phyloP scores from a whole-genome alignment of 179 eudicot species.

The Drosera spatulata region DNA sequence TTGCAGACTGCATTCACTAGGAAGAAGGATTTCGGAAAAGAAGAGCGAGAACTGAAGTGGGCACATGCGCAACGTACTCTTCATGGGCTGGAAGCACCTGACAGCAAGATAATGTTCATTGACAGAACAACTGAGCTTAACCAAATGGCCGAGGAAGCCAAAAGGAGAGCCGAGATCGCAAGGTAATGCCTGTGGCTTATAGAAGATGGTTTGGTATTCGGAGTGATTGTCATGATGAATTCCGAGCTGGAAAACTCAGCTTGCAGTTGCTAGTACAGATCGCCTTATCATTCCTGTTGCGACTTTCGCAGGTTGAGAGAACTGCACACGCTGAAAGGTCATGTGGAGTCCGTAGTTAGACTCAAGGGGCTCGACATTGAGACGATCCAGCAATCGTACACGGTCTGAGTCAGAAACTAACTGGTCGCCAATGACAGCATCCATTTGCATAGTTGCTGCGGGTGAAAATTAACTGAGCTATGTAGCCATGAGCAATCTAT shows the following conservation, averaged over 20 bases:
- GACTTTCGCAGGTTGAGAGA: constrained; percentile 44
- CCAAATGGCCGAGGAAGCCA: constrained; percentile 88
- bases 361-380: constrained; percentile 63
- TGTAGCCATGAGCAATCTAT: too few species aligned
- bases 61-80: constrained; percentile 86
- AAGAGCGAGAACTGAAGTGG: constrained; percentile 71
- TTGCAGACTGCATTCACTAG: constrained; percentile 75
- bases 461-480: too few species aligned
- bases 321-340: constrained; percentile 60
- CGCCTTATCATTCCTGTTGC: background rate
- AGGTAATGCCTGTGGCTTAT: constrained; percentile 25
- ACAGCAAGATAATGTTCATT: constrained; percentile 51
- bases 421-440: background rate
- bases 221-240: background rate
- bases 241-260: background rate
- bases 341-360: constrained; percentile 59
- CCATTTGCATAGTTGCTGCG: background rate
- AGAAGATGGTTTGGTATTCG: background rate
- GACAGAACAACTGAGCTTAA: constrained; percentile 56
- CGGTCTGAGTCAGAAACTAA: constrained; percentile 23
- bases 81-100: constrained; percentile 67
- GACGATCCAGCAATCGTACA: constrained; percentile 64
- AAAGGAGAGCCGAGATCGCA: constrained; percentile 79
- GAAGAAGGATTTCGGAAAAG: constrained; percentile 74
- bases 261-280: background rate